A percentile compares a stretch with the other conserved stretches of the same genome.
Conservation (phyloP, 2,329 filamentous ascomycete genomes). For the Ceratocystis lukuohia region DNA sequence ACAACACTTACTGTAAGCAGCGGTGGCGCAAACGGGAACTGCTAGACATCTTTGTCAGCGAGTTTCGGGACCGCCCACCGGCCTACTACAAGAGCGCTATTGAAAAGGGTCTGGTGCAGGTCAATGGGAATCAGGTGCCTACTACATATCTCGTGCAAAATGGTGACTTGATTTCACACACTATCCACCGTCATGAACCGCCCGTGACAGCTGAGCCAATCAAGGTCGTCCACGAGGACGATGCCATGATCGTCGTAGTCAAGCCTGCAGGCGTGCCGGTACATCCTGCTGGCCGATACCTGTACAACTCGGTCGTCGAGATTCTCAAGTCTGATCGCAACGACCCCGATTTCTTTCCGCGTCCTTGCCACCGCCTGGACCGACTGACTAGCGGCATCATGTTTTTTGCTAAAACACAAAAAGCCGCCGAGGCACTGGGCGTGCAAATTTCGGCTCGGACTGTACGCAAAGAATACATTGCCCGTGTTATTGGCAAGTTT, state of each 20-base stretch:
- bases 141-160: slow-evolving; percentile 66
- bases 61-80: slow-evolving; percentile 76
- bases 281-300: slow-evolving; percentile 88
- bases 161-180: slow-evolving; percentile 84
- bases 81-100: slow-evolving; percentile 86
- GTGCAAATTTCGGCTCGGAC: slow-evolving; percentile 65
- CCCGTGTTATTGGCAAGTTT: slow-evolving; percentile 80
- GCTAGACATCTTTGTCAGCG: slow-evolving; percentile 76
- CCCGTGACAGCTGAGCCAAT: slow-evolving; percentile 74
- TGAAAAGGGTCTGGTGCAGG: slow-evolving; percentile 58
- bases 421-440: slow-evolving; percentile 64
- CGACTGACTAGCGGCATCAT: slow-evolving; percentile 90
- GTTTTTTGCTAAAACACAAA: slow-evolving; percentile 84
- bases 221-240: slow-evolving; percentile 75
- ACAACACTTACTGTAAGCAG: slow-evolving; percentile 90
- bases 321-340: slow-evolving; percentile 72
- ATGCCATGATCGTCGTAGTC: slow-evolving; percentile 90
- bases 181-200: slow-evolving; percentile 87
- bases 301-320: slow-evolving; percentile 87
- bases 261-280: slow-evolving; percentile 93
- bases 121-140: slow-evolving; percentile 61
- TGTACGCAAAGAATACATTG: slow-evolving; percentile 90
- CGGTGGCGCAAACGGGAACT: slow-evolving; percentile 74
- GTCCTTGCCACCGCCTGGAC: slow-evolving; percentile 85
- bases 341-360: slow-evolving; percentile 36